These are phyloP conservation scores for Hsuehochloa calcarea DNA, from an alignment of 176 grass and related monocot species.

Conservation along the genomic window DNA sequence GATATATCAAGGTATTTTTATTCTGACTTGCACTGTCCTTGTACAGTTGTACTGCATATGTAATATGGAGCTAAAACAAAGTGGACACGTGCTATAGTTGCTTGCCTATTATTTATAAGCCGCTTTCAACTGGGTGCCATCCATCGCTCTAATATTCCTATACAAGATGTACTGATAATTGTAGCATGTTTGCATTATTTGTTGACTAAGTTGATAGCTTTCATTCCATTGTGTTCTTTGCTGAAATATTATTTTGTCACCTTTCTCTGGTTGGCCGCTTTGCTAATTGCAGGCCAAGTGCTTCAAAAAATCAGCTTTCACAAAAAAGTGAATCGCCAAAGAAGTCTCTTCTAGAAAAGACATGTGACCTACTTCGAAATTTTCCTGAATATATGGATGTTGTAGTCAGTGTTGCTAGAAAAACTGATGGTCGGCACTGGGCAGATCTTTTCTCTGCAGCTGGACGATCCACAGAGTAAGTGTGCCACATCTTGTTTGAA, in stretches of 20 bases:
- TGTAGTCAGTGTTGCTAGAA: conserved; percentile 98
- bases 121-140: background rate
- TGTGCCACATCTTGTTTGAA: conserved; percentile 21
- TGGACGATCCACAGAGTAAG: conserved; percentile 95
- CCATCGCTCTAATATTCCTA: background rate
- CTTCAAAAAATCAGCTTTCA: conserved; percentile 64
- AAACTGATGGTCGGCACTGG: conserved; percentile 99
- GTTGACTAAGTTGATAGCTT: background rate
- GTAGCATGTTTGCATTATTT: background rate
- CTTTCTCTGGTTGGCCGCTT: conserved; percentile 12
- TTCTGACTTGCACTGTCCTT: conserved; percentile 24
- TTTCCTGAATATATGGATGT: conserved; percentile 99
- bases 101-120: background rate
- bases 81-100: background rate
- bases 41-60: conserved; percentile 17
- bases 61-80: conserved; percentile 25
- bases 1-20: conserved; percentile 88
- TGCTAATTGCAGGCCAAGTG: conserved; percentile 69
- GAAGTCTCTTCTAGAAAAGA: conserved; percentile 88
- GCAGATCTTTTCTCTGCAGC: conserved; percentile 91
- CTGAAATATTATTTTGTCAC: background rate
- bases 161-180: conserved; percentile 3
- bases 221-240: background rate
- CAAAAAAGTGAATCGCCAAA: conserved; percentile 42
- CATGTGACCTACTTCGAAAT: conserved; percentile 76